A percentile compares a stretch with the other conserved stretches of the same genome.
phyloP scores from a whole-genome alignment of 106 monocot species.

The Allium fistulosum region DNA sequence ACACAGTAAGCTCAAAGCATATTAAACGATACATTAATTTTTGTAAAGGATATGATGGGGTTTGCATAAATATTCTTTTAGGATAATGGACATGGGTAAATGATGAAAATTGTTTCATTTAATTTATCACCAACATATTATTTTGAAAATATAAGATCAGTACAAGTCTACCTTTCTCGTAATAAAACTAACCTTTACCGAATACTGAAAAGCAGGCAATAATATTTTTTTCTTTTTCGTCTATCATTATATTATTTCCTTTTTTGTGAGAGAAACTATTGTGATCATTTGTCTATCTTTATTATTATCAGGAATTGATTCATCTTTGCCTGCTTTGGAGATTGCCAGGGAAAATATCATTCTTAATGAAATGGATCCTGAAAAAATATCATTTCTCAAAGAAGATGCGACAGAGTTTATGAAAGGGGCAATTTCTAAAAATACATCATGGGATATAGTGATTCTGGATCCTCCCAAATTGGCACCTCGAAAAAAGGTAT shows the following conservation, averaged over 20 bases:
- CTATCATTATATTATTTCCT: no score
- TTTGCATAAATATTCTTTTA: no score
- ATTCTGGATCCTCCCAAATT: slow-evolving; percentile 96
- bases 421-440: slow-evolving; percentile 59
- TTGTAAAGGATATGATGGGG: no score
- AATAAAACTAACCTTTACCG: no score
- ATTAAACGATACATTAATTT: background rate
- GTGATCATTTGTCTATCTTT: background rate
- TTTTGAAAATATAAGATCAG: no score
- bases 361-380: slow-evolving; percentile 61
- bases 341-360: slow-evolving; percentile 80
- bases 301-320: slow-evolving; percentile 67
- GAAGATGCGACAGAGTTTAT: slow-evolving; percentile 87
- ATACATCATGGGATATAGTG: slow-evolving; percentile 80
- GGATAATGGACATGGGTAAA: no score
- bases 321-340: slow-evolving; percentile 77
- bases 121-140: no score
- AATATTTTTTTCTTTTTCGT: no score
- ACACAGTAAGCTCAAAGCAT: slow-evolving; percentile 21
- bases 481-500: slow-evolving; percentile 81
- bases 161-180: no score
- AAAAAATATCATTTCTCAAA: slow-evolving; percentile 62
- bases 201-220: no score
- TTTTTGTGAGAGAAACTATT: no score
- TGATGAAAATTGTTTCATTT: no score